phyloP scores from a whole-genome alignment of 352 stramenopile genomes.

The Globisporangium viniferum region DNA sequence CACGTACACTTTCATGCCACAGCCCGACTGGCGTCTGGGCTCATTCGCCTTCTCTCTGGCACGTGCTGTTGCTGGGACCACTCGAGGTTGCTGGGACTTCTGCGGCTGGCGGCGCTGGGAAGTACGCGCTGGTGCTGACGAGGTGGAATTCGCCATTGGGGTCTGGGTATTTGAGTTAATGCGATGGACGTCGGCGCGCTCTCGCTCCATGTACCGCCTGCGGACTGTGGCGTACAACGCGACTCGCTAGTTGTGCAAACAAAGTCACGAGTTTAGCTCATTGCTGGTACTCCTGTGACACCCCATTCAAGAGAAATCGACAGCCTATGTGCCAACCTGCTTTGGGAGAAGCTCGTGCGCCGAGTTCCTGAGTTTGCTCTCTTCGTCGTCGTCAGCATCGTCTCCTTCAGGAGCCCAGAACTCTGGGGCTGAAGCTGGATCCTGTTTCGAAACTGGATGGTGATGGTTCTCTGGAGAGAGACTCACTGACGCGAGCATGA shows the following conservation, averaged over 20 bases:
- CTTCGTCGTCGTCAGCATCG: neutral
- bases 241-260: slow-evolving; percentile 27
- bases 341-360: slow-evolving; percentile 14
- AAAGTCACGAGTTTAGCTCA: neutral
- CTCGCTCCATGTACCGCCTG: slow-evolving; percentile 58
- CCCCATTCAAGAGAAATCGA: slow-evolving; percentile 13
- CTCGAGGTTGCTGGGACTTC: neutral
- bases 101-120: neutral
- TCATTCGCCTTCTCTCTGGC: neutral
- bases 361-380: neutral
- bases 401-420: neutral
- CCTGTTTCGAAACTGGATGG: neutral
- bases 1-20: slow-evolving; percentile 23
- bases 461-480: neutral
- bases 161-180: neutral
- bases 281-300: too few species aligned
- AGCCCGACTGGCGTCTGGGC: slow-evolving; percentile 2
- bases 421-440: slow-evolving; percentile 5
- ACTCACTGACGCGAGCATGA: slow-evolving; percentile 29
- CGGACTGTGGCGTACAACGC: slow-evolving; percentile 49
- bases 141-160: neutral
- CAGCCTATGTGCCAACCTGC: slow-evolving; percentile 10
- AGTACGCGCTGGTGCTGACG: slow-evolving; percentile 6
- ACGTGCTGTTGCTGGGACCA: neutral
- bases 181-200: slow-evolving; percentile 28